Evolutionary conservation across 768 basidiomycete genomes (phyloP).

Genomic region (Clitopilus passeckerianus): DNA sequence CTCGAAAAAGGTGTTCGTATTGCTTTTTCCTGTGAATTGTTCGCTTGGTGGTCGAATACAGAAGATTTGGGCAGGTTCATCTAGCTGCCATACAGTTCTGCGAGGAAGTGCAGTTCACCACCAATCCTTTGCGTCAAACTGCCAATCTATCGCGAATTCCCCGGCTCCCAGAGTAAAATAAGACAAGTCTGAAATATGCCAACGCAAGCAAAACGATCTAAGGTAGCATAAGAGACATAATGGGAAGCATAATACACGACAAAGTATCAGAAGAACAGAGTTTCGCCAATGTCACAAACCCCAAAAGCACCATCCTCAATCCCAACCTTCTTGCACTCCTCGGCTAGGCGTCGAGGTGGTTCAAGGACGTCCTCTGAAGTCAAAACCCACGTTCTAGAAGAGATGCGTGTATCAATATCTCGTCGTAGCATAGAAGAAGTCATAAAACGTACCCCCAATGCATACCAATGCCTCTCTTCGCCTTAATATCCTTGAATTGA

Average conservation of each 20-base stretch:
- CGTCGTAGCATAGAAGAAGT: neutral
- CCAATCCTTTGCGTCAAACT: too few relatives aligned
- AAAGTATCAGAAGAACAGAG: constrained; percentile 24
- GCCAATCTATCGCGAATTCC: too few relatives aligned
- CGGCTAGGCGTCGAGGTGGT: constrained; percentile 49
- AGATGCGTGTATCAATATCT: neutral
- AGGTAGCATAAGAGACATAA: neutral
- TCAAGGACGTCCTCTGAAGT: constrained; percentile 54
- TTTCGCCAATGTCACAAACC: constrained; percentile 60
- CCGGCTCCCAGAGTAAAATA: too few relatives aligned
- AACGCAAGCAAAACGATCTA: too few relatives aligned
- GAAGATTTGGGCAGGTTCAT: too few relatives aligned
- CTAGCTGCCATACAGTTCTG: too few relatives aligned
- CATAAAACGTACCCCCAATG: constrained; percentile 54
- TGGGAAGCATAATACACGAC: too few relatives aligned
- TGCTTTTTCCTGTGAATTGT: too few relatives aligned
- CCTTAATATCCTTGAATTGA: constrained; percentile 58
- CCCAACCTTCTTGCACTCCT: constrained; percentile 46
- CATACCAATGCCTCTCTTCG: constrained; percentile 60
- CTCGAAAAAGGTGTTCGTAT: too few relatives aligned
- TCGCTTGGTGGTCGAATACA: too few relatives aligned
- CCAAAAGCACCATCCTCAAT: constrained; percentile 52
- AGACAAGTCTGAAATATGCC: too few relatives aligned
- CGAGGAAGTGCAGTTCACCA: too few relatives aligned
- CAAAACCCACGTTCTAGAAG: constrained; percentile 44